Conservation (phyloP, 1,284 basidiomycete species). For the Athelia psychrophila region DNA sequence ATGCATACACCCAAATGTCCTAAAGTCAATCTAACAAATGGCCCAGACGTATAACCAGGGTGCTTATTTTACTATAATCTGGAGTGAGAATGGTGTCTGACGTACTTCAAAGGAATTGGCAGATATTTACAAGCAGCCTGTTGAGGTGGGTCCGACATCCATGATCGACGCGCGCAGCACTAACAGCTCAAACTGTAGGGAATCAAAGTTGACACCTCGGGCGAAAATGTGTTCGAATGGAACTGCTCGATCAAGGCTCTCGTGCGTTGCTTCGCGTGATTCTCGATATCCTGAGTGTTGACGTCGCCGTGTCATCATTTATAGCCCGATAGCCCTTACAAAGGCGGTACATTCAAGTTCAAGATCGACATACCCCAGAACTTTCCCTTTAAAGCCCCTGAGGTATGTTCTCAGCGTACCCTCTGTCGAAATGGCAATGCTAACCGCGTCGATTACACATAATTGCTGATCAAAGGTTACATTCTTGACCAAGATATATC, state of each 20-base stretch:
- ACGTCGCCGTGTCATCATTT: slow-evolving; percentile 2
- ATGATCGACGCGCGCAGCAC: slow-evolving; percentile 7
- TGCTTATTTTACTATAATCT: slow-evolving; percentile 21
- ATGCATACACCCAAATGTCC: slow-evolving; percentile 10
- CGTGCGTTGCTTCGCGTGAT: slow-evolving; percentile 41
- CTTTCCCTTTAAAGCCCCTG: slow-evolving; percentile 90
- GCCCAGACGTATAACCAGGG: slow-evolving; percentile 68
- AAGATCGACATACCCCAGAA: slow-evolving; percentile 68
- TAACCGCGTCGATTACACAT: neutral
- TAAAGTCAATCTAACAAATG: slow-evolving; percentile 7
- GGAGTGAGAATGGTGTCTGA: slow-evolving; percentile 11
- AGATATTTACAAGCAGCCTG: slow-evolving; percentile 56
- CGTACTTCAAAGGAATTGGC: slow-evolving; percentile 49
- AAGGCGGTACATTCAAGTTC: slow-evolving; percentile 80
- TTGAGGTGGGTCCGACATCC: slow-evolving; percentile 44
- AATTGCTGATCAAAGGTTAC: slow-evolving; percentile 54
- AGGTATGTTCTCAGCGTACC: slow-evolving; percentile 41
- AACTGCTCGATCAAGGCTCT: slow-evolving; percentile 74
- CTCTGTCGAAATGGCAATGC: neutral
- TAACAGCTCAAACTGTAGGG: slow-evolving; percentile 35
- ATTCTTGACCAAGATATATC: slow-evolving; percentile 88
- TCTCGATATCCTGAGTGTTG: slow-evolving; percentile 4
- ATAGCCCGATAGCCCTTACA: slow-evolving; percentile 81
- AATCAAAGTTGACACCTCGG: slow-evolving; percentile 60
- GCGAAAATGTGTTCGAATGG: slow-evolving; percentile 79